Conservation (phyloP, 129 eudicot genomes). For the Ambrosia artemisiifolia region DNA sequence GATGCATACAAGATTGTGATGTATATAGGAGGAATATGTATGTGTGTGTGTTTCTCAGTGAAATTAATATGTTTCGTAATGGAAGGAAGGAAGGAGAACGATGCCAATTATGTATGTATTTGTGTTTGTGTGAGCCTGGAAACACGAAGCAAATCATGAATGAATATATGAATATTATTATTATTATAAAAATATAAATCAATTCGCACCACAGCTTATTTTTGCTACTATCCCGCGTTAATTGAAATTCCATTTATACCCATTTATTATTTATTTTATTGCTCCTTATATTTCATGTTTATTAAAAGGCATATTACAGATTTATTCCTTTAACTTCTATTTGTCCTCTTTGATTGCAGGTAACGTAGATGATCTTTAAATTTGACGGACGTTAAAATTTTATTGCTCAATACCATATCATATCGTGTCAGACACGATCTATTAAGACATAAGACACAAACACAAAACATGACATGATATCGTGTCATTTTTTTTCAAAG, state of each 20-base stretch:
- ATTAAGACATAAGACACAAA: too few relatives aligned
- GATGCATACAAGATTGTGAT: background rate
- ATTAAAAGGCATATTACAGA: background rate
- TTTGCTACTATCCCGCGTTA: conserved; percentile 30
- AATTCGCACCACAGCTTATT: conserved; percentile 34
- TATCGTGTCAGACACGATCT: too few relatives aligned
- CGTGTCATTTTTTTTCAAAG: too few relatives aligned
- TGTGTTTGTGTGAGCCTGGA: conserved; percentile 11
- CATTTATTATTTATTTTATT: background rate
- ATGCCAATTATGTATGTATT: conserved; percentile 10
- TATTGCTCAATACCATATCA: too few relatives aligned
- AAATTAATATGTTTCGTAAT: background rate
- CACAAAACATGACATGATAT: too few relatives aligned
- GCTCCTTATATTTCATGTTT: background rate
- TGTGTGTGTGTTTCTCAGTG: conserved; percentile 4
- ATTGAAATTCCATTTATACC: conserved; percentile 20
- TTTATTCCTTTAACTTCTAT: too few relatives aligned
- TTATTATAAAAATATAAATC: background rate
- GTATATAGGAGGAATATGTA: background rate
- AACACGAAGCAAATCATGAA: background rate
- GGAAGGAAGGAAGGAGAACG: background rate
- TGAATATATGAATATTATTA: too few relatives aligned
- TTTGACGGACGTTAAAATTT: too few relatives aligned
- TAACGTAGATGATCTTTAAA: too few relatives aligned
- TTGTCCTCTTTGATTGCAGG: too few relatives aligned